Conservation (phyloP, 2,329 filamentous ascomycete species). For the Neopestalotiopsis sp. region DNA sequence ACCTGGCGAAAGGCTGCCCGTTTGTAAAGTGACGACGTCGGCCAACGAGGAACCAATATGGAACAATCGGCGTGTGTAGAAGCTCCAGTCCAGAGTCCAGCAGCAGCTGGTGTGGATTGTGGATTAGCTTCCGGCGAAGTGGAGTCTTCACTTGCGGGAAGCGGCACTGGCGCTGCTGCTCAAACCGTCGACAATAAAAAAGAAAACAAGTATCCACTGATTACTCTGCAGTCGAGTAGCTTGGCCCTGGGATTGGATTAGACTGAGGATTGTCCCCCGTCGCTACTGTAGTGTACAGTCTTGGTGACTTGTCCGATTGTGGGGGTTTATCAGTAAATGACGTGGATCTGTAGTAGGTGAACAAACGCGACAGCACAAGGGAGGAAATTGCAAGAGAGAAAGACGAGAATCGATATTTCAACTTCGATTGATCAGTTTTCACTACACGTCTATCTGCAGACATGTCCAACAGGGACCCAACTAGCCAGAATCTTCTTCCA, state of each 20-base stretch:
- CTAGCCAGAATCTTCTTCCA: background rate
- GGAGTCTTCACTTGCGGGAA: background rate
- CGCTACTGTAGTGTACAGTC: background rate
- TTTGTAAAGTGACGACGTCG: background rate
- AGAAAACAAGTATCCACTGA: background rate
- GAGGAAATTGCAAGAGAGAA: no score
- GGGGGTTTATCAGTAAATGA: background rate
- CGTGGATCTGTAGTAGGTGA: no score
- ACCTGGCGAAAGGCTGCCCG: background rate
- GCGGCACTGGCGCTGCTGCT: slow-evolving; percentile 1
- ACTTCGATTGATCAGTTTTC: background rate
- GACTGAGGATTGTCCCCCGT: background rate
- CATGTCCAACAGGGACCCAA: background rate
- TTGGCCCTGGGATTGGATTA: background rate
- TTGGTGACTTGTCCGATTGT: background rate
- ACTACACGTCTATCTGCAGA: background rate
- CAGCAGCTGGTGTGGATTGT: background rate
- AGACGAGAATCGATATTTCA: background rate
- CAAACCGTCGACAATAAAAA: background rate
- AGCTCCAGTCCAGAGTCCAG: background rate
- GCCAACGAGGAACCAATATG: background rate
- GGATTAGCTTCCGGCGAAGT: background rate
- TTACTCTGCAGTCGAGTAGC: background rate
- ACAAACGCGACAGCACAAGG: no score
- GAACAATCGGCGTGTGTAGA: background rate